Evolutionary conservation across 805 yeast genomes (phyloP), one percentile per base, ranked within the genome.

Genomic region (Sungouiella blattae): DNA sequence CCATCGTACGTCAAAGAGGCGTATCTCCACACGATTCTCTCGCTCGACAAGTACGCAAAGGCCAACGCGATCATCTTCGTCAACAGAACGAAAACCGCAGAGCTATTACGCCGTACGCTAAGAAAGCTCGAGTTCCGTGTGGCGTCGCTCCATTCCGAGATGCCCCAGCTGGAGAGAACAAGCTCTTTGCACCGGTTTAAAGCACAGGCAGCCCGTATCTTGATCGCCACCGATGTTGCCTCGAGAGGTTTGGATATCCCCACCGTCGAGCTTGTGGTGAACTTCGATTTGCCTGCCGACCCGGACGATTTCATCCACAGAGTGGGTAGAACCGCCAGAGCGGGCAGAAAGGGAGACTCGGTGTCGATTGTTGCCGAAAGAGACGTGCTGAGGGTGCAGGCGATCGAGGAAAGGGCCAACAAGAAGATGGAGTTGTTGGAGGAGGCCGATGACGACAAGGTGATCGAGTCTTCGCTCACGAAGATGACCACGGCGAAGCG

Each of bases 241-340:
- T 82, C 96, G 18, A 79, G 98, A 76, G 98, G 98, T 58, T 73
- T 93, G 46, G 98, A 93, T 72, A 93, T 93, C 37, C 98, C 98
- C 8, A 72, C 78, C 6, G 98, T 93, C 3, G 91, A 82, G 53
- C 68, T 93, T 48, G 98, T 93, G 17, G 64, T 93, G 17, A 93
- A 93, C 57, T 93, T 77, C 53, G 98, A 93, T 53, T 77, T 93
- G 16, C 98, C 98, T 4, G 88, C 93, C 0, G 97, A 93, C 54
- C 86, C 98, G 3, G 96, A 93, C 53, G 96, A 93, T 44, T 93
- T 87, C 52, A 88, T 93, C 35, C 98, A 93, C 63, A 73, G 98
- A 60, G 95, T 91, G 8, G 98, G 98, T 67, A 86, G 98, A 77
- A 91, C 98, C 9, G 98, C 98, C 7, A 84, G 98, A 75, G 98